Evolutionary conservation across 2,329 filamentous ascomycete species (phyloP).

Genomic region (Fusarium lateritium): DNA sequence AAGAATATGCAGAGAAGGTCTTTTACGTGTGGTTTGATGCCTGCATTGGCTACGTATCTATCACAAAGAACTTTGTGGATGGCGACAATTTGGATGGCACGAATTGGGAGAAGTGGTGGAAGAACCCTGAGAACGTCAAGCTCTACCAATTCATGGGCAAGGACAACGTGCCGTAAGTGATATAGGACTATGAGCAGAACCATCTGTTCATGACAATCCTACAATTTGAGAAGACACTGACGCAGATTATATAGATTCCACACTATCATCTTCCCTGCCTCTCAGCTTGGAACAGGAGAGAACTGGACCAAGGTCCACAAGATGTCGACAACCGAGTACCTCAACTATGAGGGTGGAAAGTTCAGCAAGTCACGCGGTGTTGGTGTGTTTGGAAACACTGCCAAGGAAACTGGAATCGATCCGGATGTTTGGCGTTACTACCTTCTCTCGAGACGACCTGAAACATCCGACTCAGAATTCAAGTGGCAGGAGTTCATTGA

Average conservation of each 20-base stretch:
- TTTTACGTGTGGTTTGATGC: conserved; percentile 96
- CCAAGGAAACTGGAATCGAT: conserved; percentile 86
- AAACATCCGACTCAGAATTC: conserved; percentile 89
- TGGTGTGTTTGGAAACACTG: conserved; percentile 92
- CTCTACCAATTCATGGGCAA: conserved; percentile 98
- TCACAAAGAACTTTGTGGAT: conserved; percentile 89
- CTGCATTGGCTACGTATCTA: conserved; percentile 95
- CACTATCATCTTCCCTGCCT: conserved; percentile 91
- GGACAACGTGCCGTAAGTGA: conserved; percentile 69
- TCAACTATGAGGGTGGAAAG: conserved; percentile 91
- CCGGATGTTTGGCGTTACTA: conserved; percentile 96
- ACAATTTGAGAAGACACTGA: conserved; percentile 12
- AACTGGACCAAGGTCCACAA: conserved; percentile 93
- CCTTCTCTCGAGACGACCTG: conserved; percentile 86
- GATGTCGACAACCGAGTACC: conserved; percentile 87
- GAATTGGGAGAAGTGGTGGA: conserved; percentile 96
- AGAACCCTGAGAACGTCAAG: conserved; percentile 87
- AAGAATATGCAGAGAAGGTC: conserved; percentile 75
- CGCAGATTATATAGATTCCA: conserved; percentile 63
- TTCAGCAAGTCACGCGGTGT: conserved; percentile 93
- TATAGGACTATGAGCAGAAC: neutral
- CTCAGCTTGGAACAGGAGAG: conserved; percentile 85
- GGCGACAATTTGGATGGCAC: conserved; percentile 62
- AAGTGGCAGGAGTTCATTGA: conserved; percentile 88
- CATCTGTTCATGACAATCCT: neutral